Percentiles rank a stretch among this genome's conserved stretches.
phyloP scores from a whole-genome alignment of 2,329 filamentous ascomycete genomes.

The Fusarium agapanthi region DNA sequence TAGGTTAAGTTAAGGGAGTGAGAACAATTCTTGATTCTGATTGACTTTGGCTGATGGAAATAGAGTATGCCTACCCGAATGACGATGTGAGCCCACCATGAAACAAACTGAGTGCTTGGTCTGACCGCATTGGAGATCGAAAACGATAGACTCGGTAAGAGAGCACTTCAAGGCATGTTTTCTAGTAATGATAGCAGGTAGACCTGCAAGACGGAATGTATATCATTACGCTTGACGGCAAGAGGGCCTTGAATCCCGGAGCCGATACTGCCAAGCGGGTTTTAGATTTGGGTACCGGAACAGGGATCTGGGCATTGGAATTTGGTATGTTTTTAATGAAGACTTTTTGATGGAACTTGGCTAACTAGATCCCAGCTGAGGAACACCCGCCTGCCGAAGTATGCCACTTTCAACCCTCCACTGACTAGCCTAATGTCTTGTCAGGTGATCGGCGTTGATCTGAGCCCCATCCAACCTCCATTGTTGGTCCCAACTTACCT shows the following conservation, averaged over 20 bases:
- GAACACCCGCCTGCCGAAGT: conserved; percentile 18
- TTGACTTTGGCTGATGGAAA: accelerated
- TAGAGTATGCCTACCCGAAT: conserved; percentile 28
- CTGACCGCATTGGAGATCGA: not conserved
- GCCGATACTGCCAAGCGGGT: conserved; percentile 8
- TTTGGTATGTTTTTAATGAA: not conserved
- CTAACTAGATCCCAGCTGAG: not conserved
- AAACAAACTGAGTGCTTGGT: too few species aligned
- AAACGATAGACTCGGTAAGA: conserved; percentile 15
- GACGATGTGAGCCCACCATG: conserved; percentile 11
- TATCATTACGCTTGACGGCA: conserved; percentile 12
- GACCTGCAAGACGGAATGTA: conserved; percentile 18
- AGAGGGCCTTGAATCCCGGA: conserved; percentile 20
- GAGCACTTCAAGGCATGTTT: accelerated
- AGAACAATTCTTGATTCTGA: accelerated
- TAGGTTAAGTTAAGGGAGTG: conserved; percentile 23
- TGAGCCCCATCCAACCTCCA: conserved; percentile 18
- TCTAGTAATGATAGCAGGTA: not conserved
- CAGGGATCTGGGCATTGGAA: conserved; percentile 22
- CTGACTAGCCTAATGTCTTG: not conserved
- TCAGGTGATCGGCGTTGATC: conserved; percentile 21
- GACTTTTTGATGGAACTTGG: too few species aligned
- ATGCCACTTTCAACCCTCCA: accelerated
- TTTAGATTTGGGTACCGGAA: conserved; percentile 23
- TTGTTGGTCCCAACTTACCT: not conserved